Evolutionary conservation across 2,329 filamentous ascomycete genomes (phyloP), one percentile per base, ranked within the genome.

Genomic region (Cytospora paraplurivora): DNA sequence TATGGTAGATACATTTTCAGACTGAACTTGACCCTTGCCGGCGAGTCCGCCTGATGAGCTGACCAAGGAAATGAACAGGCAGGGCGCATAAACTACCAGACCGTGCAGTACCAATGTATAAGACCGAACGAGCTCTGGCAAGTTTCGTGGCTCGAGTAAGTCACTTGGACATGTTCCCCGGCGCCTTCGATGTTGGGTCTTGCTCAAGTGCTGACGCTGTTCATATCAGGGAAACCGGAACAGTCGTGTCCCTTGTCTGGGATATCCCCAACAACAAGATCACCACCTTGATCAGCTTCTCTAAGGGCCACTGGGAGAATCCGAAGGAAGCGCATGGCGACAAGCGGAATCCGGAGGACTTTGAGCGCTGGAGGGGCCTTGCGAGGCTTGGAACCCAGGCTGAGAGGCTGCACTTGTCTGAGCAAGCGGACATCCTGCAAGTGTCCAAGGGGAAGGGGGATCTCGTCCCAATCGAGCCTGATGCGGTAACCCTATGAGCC

Each of bases 111-210:
- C 68, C 83, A 86, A 69, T 87, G 84, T 71, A 79, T 86, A 34
- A 77, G 84, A 0, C 79, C 82, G 0, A 82, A 82, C 1, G 84
- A 86, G 70, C 69, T 86, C 0, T 86, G 84, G 84, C 84, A 87
- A 68, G 79, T 81, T 66, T 86, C 83, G 64, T 87, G 83, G 83
- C 77, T 87, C 1, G 65, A 64, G 64, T 66, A 60, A 1, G 61
- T 51, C 13, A 7, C 19, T 4, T 13, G 11, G 7, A n/a, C 17
- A 7, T 32, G 6, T 7, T 2, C 34, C 0, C 8, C 34, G 11
- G 13, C n/a, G 15, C 8, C 21, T 34, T 21, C 21, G 2, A 17
- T 2, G 12, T 34, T 4, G 17, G 17, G 8, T 8, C 4, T 19
- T 33, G 11, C n/a, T n/a, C n/a, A n/a, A n/a, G n/a, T n/a, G n/a